Percentiles rank a stretch among this genome's conserved stretches.
Conservation (phyloP, 1,284 basidiomycete genomes). For the Fomitiporia mediterranea region DNA sequence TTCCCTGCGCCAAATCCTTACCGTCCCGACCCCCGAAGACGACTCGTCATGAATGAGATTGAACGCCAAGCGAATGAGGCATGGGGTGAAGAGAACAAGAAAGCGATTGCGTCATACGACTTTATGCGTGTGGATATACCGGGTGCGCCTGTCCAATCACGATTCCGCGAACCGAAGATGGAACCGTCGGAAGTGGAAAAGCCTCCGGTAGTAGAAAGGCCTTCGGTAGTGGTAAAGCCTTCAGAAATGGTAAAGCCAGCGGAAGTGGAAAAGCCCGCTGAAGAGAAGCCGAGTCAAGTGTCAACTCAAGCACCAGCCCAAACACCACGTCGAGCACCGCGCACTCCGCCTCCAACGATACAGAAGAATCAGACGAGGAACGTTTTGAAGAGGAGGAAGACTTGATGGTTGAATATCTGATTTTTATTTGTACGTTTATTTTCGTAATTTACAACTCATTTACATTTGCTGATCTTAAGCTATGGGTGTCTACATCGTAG, state of each 20-base stretch:
- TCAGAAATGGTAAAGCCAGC: no score
- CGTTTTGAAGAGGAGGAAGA: constrained; percentile 4
- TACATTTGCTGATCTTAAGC: background rate
- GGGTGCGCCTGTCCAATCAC: background rate
- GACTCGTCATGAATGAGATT: constrained; percentile 55
- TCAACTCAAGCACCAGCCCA: no score
- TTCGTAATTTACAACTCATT: background rate
- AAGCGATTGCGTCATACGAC: constrained; percentile 60
- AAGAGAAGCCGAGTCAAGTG: no score
- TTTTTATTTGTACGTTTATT: no score
- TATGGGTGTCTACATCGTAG: no score
- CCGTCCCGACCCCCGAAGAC: constrained; percentile 35
- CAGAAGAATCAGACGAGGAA: background rate
- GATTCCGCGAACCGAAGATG: constrained; percentile 10
- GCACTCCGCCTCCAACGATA: background rate
- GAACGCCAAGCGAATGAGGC: constrained; percentile 57
- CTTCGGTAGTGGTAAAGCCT: no score
- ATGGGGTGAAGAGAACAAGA: constrained; percentile 48
- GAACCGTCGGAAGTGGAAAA: background rate
- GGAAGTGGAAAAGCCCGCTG: no score
- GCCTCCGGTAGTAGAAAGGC: no score
- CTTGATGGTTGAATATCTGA: background rate
- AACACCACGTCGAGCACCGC: no score
- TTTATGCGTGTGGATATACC: constrained; percentile 58
- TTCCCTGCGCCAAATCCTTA: constrained; percentile 34